Evolutionary conservation across 2,329 filamentous ascomycete species (phyloP).

Genomic region (Pestalotiopsis sp.): DNA sequence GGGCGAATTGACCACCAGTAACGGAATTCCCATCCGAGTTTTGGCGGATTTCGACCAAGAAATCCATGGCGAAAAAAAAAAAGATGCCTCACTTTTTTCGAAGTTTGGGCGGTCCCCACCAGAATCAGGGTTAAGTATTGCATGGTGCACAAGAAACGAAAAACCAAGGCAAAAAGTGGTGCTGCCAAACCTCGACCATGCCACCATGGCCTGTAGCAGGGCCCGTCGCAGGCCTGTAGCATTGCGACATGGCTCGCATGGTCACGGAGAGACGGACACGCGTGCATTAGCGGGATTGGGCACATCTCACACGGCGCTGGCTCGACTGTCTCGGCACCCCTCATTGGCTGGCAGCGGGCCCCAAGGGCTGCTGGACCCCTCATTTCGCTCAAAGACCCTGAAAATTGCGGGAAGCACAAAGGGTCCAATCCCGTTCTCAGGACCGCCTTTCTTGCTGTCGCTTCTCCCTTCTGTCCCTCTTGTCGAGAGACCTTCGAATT

Average conservation of each 20-base stretch:
- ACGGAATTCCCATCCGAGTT: neutral
- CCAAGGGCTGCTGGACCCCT: slow-evolving; percentile 10
- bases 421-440: slow-evolving; percentile 15
- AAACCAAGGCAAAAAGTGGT: too few relatives aligned
- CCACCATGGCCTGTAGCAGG: too few relatives aligned
- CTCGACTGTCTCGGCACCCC: neutral
- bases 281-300: neutral
- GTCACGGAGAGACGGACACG: neutral
- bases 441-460: neutral
- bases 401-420: slow-evolving; percentile 23
- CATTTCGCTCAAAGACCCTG: slow-evolving; percentile 20
- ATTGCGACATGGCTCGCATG: too few relatives aligned
- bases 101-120: neutral
- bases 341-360: neutral
- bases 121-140: neutral
- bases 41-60: neutral
- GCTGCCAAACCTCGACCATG: too few relatives aligned
- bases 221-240: too few relatives aligned
- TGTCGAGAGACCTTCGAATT: neutral
- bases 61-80: neutral
- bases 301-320: neutral
- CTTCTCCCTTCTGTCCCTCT: neutral
- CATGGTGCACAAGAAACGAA: neutral
- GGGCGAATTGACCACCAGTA: neutral
- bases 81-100: neutral